phyloP scores from a whole-genome alignment of 192 early-diverging fungal species.

The Hyaloraphidium curvatum region DNA sequence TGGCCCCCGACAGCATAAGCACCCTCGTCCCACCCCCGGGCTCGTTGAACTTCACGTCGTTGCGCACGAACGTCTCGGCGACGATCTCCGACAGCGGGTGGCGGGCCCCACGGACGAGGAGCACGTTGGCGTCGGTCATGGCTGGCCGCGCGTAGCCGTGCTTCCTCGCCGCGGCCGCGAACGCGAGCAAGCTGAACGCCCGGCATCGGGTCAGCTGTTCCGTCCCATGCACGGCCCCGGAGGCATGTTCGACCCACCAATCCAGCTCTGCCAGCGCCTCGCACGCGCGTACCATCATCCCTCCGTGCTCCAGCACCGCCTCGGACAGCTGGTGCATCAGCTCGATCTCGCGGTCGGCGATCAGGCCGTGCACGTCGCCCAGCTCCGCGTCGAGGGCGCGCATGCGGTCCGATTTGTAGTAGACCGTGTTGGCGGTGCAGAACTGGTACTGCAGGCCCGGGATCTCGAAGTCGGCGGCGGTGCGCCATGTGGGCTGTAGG shows the following conservation, averaged over 20 bases:
- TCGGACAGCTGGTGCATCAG: conserved; percentile 52
- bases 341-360: conserved; percentile 75
- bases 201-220: neutral
- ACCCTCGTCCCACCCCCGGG: conserved; percentile 13
- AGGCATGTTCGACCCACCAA: conserved; percentile 22
- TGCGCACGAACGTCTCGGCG: conserved; percentile 45
- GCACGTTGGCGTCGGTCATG: conserved; percentile 30
- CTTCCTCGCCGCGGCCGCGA: conserved; percentile 33
- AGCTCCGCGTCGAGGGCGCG: conserved; percentile 51
- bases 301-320: conserved; percentile 19
- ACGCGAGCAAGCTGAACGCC: conserved; percentile 30
- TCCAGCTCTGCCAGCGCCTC: conserved; percentile 43
- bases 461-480: neutral
- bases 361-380: conserved; percentile 69
- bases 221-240: neutral
- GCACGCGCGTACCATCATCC: conserved; percentile 16
- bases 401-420: conserved; percentile 47
- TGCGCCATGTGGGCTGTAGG: conserved; percentile 6
- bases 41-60: conserved; percentile 34
- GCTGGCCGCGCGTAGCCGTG: conserved; percentile 32
- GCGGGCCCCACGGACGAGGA: conserved; percentile 15
- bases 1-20: conserved; percentile 61
- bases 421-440: conserved; percentile 35
- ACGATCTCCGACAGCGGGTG: conserved; percentile 44
- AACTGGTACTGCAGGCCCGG: conserved; percentile 28